A percentile compares a stretch with the other conserved stretches of the same genome.
phyloP scores from a whole-genome alignment of 306 rosid genomes.

The Acacia crassicarpa region DNA sequence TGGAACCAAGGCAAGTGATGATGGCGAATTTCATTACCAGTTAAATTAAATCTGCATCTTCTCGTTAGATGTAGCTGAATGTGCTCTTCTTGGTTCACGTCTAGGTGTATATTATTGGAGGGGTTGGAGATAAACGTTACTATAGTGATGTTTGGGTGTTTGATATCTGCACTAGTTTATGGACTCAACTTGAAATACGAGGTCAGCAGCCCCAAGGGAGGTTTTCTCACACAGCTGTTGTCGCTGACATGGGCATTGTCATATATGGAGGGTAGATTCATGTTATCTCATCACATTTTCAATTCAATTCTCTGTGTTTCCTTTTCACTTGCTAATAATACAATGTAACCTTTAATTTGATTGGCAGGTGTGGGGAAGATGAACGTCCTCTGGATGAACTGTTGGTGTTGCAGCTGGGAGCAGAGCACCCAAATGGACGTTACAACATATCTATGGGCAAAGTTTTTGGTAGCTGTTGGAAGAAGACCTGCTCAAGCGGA shows the following conservation, averaged over 20 bases:
- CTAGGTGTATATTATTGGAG: slow-evolving; percentile 82
- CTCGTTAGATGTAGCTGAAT: not conserved
- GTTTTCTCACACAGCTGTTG: slow-evolving; percentile 92
- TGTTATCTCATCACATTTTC: not conserved
- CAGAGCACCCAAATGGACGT: slow-evolving; percentile 60
- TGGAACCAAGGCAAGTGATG: slow-evolving; percentile 72
- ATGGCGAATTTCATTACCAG: not conserved
- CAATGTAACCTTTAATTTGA: slow-evolving; percentile 6
- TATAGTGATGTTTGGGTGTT: slow-evolving; percentile 88
- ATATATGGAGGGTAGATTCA: slow-evolving; percentile 84
- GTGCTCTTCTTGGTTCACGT: slow-evolving; percentile 24
- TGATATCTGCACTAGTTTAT: slow-evolving; percentile 69
- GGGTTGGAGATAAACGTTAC: slow-evolving; percentile 89
- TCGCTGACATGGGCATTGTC: slow-evolving; percentile 64
- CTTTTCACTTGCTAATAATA: not conserved
- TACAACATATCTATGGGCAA: slow-evolving; percentile 73
- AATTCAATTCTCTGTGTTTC: not conserved
- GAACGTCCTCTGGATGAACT: slow-evolving; percentile 90
- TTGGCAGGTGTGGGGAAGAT: slow-evolving; percentile 86
- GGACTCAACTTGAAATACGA: slow-evolving; percentile 69
- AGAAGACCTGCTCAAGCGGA: slow-evolving; percentile 37
- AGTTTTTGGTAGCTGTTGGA: slow-evolving; percentile 75
- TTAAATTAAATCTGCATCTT: not conserved
- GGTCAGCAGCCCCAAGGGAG: slow-evolving; percentile 91
- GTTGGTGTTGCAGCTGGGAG: slow-evolving; percentile 83